Base-by-base conservation (phyloP, 2,329 filamentous ascomycete genomes). In the Blastomyces silverae region DNA sequence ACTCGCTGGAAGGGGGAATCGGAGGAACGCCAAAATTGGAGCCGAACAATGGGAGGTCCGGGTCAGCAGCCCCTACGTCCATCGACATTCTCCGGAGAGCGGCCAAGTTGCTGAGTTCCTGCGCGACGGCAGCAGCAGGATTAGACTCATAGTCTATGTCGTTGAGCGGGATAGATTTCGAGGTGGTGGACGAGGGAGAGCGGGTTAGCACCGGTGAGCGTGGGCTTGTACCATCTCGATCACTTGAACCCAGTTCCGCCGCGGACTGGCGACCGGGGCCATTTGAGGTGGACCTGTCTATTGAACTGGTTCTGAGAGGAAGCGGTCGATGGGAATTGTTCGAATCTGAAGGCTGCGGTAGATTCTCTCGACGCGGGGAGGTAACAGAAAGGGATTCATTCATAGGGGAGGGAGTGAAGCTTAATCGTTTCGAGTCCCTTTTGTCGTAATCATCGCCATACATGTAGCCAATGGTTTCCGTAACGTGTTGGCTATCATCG, bases 51-150 rank as follows among this genome's bases (percentile, higher is more conserved):
- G 80, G 80, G 62, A 82, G 72, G 68, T 82, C 80, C 15, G 80
- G 86, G 71, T 96, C 79, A 34, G 84, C 79, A 6, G 81, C 83
- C 69, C 86, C 84, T 7, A 96, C 90, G 74, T 95, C 92, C 92
- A 97, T 96, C 25, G 92, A 96, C 87, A 97, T 90, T 69, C 92
- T 86, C 70, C 92, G 86, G 67, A 97, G 84, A 1, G 92, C 92
- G 76, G 96, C 92, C 66, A 97, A 79, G 73, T 96, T 97, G 80
- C 89, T 95, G 71, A 97, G 80, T 78, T 97, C 92, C 78, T 96
- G 91, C 34, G 91, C 91, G 66, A 97, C 90, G 67, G 92, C 91
- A 67, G 92, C 91, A 66, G 88, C 92, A 0, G 92, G 89, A 72
- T 93, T 89, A 68, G 92, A 92, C 75, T 96, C 93, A 75, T 94